Evolutionary conservation across 1,284 basidiomycete species (phyloP), one percentile per base, ranked within the genome.

Genomic region (Caloboletus inedulis): DNA sequence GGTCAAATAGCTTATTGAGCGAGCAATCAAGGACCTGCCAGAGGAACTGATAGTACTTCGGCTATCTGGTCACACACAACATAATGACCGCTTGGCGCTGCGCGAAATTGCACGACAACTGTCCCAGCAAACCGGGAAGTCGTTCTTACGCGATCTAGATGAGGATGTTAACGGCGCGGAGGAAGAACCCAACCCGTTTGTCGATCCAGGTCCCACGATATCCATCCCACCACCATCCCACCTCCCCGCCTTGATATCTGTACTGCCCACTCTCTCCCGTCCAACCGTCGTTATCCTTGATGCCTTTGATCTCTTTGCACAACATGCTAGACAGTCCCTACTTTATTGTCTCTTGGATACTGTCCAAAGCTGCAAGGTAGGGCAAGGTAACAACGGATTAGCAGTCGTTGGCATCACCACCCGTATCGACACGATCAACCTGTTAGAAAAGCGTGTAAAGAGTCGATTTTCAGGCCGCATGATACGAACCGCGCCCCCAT

Each of bases 361-460:
- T 0, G 91, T 79, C 2, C 87, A 90, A 59, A 84, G 79, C 49
- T 87, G 84, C 62, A 78, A 80, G 48, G 77, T 78, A 6, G 77
- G 75, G 7, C 68, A 73, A 42, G 75, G 74, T 12, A 79, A 68
- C 59, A 81, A 79, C 51, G 94, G 94, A 0, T 71, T 97, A 18
- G 88, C 87, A 0, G 84, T 97, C 23, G 74, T 97, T 39, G 94
- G 94, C 10, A 69, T 94, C 3, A 93, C 91, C 0, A 82, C 82
- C 30, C 83, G 93, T 16, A 78, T 94, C 14, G 93, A 97, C 62
- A 88, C 91, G n/a, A 80, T 96, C 54, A 89, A 91, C 52, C 72
- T 91, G 9, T 76, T 98, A 7, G 94, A 98, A 69, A 98, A 98
- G 68, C 80, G 94, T 43, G 94, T 98, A 47, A 96, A 97, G 71